A percentile compares a stretch with the other conserved stretches of the same genome.
phyloP scores from a whole-genome alignment of 2,329 filamentous ascomycete species.

The Trichoderma endophyticum region DNA sequence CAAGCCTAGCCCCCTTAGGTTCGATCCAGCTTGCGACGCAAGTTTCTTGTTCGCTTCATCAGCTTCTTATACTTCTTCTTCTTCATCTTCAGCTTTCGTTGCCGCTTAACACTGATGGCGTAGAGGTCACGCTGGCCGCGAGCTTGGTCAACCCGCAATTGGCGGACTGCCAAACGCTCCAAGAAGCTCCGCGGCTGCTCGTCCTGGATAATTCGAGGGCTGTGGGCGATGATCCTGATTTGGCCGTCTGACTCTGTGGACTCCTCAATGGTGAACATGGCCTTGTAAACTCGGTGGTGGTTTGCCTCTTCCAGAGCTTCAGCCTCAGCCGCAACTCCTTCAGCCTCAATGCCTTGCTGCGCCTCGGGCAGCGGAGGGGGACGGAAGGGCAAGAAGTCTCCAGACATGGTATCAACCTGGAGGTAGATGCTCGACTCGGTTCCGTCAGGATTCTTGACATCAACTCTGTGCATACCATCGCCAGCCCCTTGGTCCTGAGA shows the following conservation, averaged over 20 bases:
- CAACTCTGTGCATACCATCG: slow-evolving; percentile 49
- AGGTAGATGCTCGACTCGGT: slow-evolving; percentile 58
- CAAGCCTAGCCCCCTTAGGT: slow-evolving; percentile 39
- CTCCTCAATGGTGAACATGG: slow-evolving; percentile 65
- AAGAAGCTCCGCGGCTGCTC: slow-evolving; percentile 57
- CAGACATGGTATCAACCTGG: slow-evolving; percentile 65
- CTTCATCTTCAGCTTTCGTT: slow-evolving; percentile 98
- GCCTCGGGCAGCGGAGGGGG: slow-evolving; percentile 76
- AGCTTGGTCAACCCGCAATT: slow-evolving; percentile 57
- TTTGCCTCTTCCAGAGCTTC: slow-evolving; percentile 35
- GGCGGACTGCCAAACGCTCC: slow-evolving; percentile 65
- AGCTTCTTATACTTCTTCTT: slow-evolving; percentile 99
- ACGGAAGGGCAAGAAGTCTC: slow-evolving; percentile 74
- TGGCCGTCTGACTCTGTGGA: slow-evolving; percentile 58
- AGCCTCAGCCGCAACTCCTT: slow-evolving; percentile 31
- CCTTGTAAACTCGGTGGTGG: slow-evolving; percentile 58
- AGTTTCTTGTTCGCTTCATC: slow-evolving; percentile 84
- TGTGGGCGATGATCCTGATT: slow-evolving; percentile 59
- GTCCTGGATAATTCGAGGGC: slow-evolving; percentile 54
- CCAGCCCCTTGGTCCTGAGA: slow-evolving; percentile 41
- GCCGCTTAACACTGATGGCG: slow-evolving; percentile 86
- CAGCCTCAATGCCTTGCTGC: slow-evolving; percentile 42
- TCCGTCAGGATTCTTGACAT: slow-evolving; percentile 55
- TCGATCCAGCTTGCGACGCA: slow-evolving; percentile 79
- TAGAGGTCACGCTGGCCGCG: slow-evolving; percentile 60